These are phyloP conservation scores for Parascedosporium putredinis DNA, from an alignment of 2,329 filamentous ascomycete species.

Conservation along the genomic window DNA sequence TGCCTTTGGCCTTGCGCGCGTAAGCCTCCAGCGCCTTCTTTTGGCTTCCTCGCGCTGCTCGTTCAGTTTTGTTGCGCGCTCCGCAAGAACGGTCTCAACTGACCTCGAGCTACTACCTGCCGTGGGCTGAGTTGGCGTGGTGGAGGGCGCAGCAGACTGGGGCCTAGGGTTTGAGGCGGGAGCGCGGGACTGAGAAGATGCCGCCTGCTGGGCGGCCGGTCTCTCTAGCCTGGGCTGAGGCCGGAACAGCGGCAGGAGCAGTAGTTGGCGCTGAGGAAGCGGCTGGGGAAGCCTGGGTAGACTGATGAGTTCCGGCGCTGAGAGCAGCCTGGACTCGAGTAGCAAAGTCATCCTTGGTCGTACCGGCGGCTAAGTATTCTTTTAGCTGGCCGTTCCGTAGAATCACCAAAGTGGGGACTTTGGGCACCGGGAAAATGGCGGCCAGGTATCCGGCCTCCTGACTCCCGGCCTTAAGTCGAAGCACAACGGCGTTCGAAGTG, in stretches of 20 bases:
- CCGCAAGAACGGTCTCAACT: slow-evolving; percentile 31
- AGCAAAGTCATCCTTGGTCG: slow-evolving; percentile 56
- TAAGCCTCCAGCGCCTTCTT: slow-evolving; percentile 30
- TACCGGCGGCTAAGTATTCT: slow-evolving; percentile 61
- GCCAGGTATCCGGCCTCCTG: slow-evolving; percentile 73
- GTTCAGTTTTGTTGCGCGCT: slow-evolving; percentile 36
- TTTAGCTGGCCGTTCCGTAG: slow-evolving; percentile 71
- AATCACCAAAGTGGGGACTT: slow-evolving; percentile 67
- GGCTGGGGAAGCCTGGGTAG: slow-evolving; percentile 8
- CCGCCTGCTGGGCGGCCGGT: not conserved
- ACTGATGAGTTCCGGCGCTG: slow-evolving; percentile 15
- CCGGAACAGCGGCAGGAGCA: slow-evolving; percentile 13
- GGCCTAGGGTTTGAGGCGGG: not conserved
- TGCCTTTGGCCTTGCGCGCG: slow-evolving; percentile 16
- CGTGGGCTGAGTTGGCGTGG: not conserved
- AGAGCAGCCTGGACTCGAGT: slow-evolving; percentile 27
- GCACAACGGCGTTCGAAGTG: slow-evolving; percentile 51
- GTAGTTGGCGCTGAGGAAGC: slow-evolving; percentile 13
- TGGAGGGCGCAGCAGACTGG: not conserved
- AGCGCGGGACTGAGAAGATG: not conserved
- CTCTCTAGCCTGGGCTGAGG: slow-evolving; percentile 10
- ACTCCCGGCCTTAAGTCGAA: slow-evolving; percentile 62
- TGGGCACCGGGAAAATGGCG: slow-evolving; percentile 71
- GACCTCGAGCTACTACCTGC: not conserved
- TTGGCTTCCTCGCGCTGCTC: slow-evolving; percentile 31